phyloP scores from a whole-genome alignment of 2,329 filamentous ascomycete genomes.

The Ascocoryne sarcoides region DNA sequence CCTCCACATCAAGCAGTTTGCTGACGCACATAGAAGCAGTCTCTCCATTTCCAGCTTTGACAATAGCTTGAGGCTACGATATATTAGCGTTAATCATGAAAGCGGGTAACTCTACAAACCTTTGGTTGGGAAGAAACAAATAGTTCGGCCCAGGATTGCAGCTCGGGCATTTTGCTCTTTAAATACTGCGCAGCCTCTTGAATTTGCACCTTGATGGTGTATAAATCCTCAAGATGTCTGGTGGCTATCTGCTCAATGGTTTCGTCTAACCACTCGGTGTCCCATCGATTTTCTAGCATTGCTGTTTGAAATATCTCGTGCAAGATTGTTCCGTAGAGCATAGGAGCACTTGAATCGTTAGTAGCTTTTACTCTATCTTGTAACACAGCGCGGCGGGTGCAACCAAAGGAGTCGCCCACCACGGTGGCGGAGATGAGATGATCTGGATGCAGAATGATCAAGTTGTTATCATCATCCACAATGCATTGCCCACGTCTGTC shows the following conservation, averaged over 20 bases:
- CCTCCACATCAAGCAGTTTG: constrained; percentile 92
- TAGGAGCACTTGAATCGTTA: constrained; percentile 65
- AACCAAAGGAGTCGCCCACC: constrained; percentile 92
- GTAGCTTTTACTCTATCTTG: constrained; percentile 93
- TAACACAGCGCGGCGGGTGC: constrained; percentile 80
- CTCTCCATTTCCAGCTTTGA: constrained; percentile 70
- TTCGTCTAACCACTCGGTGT: constrained; percentile 53
- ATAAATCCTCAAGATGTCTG: constrained; percentile 79
- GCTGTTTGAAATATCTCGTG: constrained; percentile 95
- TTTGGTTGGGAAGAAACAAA: constrained; percentile 69
- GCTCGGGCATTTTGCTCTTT: constrained; percentile 69
- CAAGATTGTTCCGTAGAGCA: constrained; percentile 87
- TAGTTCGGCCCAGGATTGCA: constrained; percentile 73
- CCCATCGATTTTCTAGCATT: constrained; percentile 75
- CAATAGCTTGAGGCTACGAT: constrained; percentile 55
- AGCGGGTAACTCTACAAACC: constrained; percentile 34
- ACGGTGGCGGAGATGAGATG: constrained; percentile 92
- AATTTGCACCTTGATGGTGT: constrained; percentile 71
- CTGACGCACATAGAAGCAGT: constrained; percentile 76
- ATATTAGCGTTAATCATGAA: neutral
- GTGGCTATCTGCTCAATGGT: constrained; percentile 62
- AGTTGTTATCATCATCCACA: constrained; percentile 72
- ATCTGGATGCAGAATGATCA: constrained; percentile 89
- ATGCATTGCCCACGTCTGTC: constrained; percentile 62
- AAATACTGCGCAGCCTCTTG: constrained; percentile 70